Percentiles rank a stretch among this genome's conserved stretches.
These are phyloP conservation scores for Phialophora chinensis DNA, from an alignment of 2,329 filamentous ascomycete genomes.

Conservation along the genomic window DNA sequence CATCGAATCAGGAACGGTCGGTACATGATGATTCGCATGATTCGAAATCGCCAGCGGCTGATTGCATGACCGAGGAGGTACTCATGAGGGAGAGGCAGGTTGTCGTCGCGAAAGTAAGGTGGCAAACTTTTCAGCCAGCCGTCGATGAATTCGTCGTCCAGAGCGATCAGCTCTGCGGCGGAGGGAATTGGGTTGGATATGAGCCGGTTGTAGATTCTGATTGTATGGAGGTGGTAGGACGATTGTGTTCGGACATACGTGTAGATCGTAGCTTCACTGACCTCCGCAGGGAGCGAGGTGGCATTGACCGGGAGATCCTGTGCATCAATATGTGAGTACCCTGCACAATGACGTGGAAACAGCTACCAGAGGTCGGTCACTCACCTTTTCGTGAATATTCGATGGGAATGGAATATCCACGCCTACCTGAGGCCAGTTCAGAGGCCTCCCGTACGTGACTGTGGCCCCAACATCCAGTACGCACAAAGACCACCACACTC, in stretches of 20 bases:
- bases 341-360: constrained; percentile 3
- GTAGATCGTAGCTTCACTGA: constrained; percentile 51
- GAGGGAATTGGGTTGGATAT: constrained; percentile 52
- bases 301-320: constrained; percentile 45
- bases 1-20: constrained; percentile 47
- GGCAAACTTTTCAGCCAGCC: constrained; percentile 52
- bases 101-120: constrained; percentile 48
- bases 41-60: constrained; percentile 53
- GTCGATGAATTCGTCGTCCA: constrained; percentile 50
- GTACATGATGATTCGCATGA: constrained; percentile 52
- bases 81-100: constrained; percentile 45
- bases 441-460: constrained; percentile 58
- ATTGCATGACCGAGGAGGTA: constrained; percentile 48
- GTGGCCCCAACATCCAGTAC: constrained; percentile 61
- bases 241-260: constrained; percentile 52
- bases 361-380: neutral
- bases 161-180: constrained; percentile 49
- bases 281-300: constrained; percentile 46
- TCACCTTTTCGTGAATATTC: constrained; percentile 35
- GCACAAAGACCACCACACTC: constrained; percentile 63
- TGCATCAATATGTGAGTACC: neutral
- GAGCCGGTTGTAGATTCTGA: constrained; percentile 52
- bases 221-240: constrained; percentile 52
- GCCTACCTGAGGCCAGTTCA: constrained; percentile 53
- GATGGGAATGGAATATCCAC: constrained; percentile 34